Base-by-base conservation (phyloP, 2,329 filamentous ascomycete species). In the Venturia pyrina region DNA sequence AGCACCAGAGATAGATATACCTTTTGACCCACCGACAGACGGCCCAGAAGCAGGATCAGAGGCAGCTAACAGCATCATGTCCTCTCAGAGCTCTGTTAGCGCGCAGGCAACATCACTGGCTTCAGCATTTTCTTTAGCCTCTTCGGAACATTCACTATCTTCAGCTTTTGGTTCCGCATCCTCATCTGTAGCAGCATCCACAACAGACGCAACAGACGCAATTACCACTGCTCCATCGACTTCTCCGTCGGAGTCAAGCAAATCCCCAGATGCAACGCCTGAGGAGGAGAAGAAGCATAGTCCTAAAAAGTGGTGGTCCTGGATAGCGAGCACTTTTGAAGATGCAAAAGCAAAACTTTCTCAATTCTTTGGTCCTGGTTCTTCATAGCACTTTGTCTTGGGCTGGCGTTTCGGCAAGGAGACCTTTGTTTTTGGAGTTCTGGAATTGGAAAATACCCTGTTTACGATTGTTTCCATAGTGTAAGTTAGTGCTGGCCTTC, bases 1-100 rank as follows among this genome's bases (percentile, higher is more conserved):
- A 19, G 77, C 80, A 1, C 75, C 75, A 10, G 56, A 68, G 1
- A 74, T 80, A 0, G 79, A 83, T 24, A 79, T 79, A n/a, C 85
- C 82, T 0, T 74, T 75, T 1, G 86, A 89, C 69, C 85, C 86
- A n/a, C 65, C 65, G 3, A 15, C 21, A 24, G 60, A 62, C 19
- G 37, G 37, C 11, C 59, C 59, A n/a, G 50, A 56, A 17, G 50
- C 24, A 17, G 50, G 50, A 17, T 37, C 53, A 37, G 53, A 57
- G 11, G 53, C 15, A 57, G 21, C 19, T 37, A 34, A 57, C 13
- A 57, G 53, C 21, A 37, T 37, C 32, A 57, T 37, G 15, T 57
- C 53, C 10, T 57, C 53, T 13, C 24, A 57, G 3, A 57, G 53
- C 15, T 57, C 53, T 19, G 17, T 37, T 8, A 57, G 53, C 53